A percentile compares a stretch with the other conserved stretches of the same genome.
phyloP scores from a whole-genome alignment of 1,284 basidiomycete genomes.

The Apiotrichum gracile region DNA sequence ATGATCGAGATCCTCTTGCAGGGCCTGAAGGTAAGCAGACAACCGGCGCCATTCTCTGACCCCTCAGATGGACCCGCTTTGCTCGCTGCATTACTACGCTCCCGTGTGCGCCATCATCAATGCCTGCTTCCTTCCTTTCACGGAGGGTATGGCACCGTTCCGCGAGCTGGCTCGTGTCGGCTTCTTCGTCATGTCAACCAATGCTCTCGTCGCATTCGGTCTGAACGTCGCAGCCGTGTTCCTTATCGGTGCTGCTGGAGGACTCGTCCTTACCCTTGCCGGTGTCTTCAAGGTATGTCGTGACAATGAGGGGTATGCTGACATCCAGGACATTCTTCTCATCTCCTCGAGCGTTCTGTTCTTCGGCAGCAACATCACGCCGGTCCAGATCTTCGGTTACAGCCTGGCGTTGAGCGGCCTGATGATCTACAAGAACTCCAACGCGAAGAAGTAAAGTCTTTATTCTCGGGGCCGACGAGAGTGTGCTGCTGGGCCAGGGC shows the following conservation, averaged over 20 bases:
- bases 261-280: conserved; percentile 84
- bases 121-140: conserved; percentile 74
- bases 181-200: conserved; percentile 68
- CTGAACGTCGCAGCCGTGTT: conserved; percentile 90
- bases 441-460: conserved; percentile 19
- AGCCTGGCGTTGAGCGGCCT: conserved; percentile 32
- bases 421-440: conserved; percentile 35
- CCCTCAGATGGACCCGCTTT: conserved; percentile 83
- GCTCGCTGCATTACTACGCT: conserved; percentile 91
- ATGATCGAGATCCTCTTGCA: conserved; percentile 68
- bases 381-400: conserved; percentile 67
- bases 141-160: conserved; percentile 86
- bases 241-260: conserved; percentile 80
- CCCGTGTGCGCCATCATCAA: conserved; percentile 85
- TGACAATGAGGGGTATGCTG: neutral
- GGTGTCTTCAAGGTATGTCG: conserved; percentile 77
- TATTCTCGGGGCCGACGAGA: too few relatives aligned
- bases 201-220: conserved; percentile 82
- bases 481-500: too few relatives aligned
- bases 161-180: conserved; percentile 64
- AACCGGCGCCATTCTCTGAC: neutral
- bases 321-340: conserved; percentile 75
- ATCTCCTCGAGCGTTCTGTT: conserved; percentile 80
- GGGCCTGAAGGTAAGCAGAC: conserved; percentile 36
- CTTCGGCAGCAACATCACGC: conserved; percentile 70